phyloP scores from a whole-genome alignment of 1,284 basidiomycete species.

The Fomitopsis schrenkii region DNA sequence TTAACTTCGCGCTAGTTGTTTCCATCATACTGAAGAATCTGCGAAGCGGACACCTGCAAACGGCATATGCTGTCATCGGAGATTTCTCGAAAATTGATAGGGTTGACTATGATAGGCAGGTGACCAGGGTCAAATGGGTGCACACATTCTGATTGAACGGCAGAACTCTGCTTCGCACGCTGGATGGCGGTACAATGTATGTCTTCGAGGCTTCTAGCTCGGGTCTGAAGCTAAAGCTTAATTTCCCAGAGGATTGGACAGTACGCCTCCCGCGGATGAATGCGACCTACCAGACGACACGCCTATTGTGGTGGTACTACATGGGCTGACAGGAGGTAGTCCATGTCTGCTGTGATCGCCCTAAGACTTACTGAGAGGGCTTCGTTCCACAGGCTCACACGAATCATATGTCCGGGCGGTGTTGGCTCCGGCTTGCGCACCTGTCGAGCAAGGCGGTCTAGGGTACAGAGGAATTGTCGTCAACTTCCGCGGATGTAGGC shows the following conservation, averaged over 20 bases:
- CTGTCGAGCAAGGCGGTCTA: conserved; percentile 71
- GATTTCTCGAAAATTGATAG: conserved; percentile 73
- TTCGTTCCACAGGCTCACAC: conserved; percentile 59
- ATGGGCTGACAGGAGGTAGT: conserved; percentile 83
- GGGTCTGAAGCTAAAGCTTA: background rate
- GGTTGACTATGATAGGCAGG: conserved; percentile 67
- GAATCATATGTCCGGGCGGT: conserved; percentile 87
- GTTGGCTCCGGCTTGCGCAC: conserved; percentile 64
- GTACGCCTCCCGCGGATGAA: conserved; percentile 54
- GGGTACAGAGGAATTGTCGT: conserved; percentile 87
- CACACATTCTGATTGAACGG: background rate
- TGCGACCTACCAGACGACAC: conserved; percentile 52
- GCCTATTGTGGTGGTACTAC: conserved; percentile 81
- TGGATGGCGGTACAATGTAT: conserved; percentile 72
- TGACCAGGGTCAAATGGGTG: background rate
- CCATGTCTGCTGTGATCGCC: conserved; percentile 7
- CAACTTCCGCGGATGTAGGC: conserved; percentile 88
- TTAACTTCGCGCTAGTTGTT: conserved; percentile 6
- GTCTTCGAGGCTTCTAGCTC: conserved; percentile 19
- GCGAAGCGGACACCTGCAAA: conserved; percentile 67
- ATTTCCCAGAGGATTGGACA: conserved; percentile 61
- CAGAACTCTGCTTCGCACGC: conserved; percentile 55
- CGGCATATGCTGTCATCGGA: conserved; percentile 63
- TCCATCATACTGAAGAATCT: background rate
- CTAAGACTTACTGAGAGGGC: conserved; percentile 1